Conservation (phyloP, 1,284 basidiomycete genomes). For the Rhodotorula sp. region DNA sequence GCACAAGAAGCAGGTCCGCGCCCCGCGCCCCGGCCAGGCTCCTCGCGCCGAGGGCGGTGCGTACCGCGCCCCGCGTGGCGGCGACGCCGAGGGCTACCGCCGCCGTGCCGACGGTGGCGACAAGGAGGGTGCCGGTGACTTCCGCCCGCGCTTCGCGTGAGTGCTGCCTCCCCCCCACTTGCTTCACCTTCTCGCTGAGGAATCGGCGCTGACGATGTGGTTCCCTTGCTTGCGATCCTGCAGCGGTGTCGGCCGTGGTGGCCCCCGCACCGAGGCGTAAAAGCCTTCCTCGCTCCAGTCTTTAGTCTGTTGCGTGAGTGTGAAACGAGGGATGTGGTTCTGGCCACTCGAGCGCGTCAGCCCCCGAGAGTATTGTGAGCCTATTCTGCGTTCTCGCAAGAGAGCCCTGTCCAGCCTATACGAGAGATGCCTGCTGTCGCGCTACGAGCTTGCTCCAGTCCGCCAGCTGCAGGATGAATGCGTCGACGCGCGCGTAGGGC, state of each 20-base stretch:
- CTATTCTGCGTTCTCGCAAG: too few relatives aligned
- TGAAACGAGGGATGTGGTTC: neutral
- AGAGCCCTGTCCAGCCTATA: too few relatives aligned
- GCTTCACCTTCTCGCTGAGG: neutral
- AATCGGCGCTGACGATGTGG: neutral
- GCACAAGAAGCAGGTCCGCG: slow-evolving; percentile 87
- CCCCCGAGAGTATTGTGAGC: too few relatives aligned
- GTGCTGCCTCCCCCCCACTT: neutral
- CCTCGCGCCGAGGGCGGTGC: slow-evolving; percentile 62
- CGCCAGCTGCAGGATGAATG: too few relatives aligned
- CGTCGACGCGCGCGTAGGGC: too few relatives aligned
- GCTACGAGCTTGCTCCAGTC: too few relatives aligned
- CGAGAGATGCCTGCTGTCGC: too few relatives aligned
- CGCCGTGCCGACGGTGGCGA: slow-evolving; percentile 55
- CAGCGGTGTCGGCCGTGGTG: slow-evolving; percentile 84
- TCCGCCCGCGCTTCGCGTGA: slow-evolving; percentile 45
- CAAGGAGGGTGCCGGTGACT: slow-evolving; percentile 45
- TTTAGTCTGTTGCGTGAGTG: neutral
- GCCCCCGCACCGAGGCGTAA: slow-evolving; percentile 57
- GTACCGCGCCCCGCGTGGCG: slow-evolving; percentile 69
- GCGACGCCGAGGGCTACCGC: slow-evolving; percentile 76
- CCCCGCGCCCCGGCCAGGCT: slow-evolving; percentile 59
- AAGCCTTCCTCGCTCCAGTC: neutral
- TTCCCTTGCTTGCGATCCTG: slow-evolving; percentile 53
- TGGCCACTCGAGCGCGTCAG: neutral